These are phyloP conservation scores for Dryadomyces quercus-mongolicae DNA, from an alignment of 2,329 filamentous ascomycete species.

Conservation along the genomic window DNA sequence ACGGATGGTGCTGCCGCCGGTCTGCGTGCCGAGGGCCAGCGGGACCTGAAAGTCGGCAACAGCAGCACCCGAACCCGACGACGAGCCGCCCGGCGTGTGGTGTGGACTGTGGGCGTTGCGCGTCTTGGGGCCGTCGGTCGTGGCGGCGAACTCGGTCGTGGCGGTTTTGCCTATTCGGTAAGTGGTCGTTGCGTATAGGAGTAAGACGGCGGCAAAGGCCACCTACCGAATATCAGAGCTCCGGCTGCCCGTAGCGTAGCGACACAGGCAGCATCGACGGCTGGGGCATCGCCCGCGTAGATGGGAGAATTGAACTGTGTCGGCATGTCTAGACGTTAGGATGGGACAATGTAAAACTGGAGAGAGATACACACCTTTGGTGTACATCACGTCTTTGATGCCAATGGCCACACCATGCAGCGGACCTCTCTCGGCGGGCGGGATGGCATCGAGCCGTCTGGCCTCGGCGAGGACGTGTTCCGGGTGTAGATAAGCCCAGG, in stretches of 20 bases:
- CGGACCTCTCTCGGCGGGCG: slow-evolving; percentile 34
- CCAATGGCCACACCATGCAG: slow-evolving; percentile 46
- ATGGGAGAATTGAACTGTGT: slow-evolving; percentile 43
- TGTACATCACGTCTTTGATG: slow-evolving; percentile 49
- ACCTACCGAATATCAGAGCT: slow-evolving; percentile 41
- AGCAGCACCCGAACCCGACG: slow-evolving; percentile 52
- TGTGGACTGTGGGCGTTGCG: slow-evolving; percentile 40
- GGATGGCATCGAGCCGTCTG: slow-evolving; percentile 34
- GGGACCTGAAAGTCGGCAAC: slow-evolving; percentile 54
- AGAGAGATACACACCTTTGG: slow-evolving; percentile 26
- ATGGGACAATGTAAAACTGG: neutral
- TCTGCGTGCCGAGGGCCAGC: slow-evolving; percentile 52
- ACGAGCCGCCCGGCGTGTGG: slow-evolving; percentile 54
- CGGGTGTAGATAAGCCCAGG: slow-evolving; percentile 36
- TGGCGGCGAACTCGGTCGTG: slow-evolving; percentile 54
- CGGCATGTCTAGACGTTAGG: slow-evolving; percentile 34
- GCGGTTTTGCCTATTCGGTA: slow-evolving; percentile 31
- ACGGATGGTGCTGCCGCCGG: slow-evolving; percentile 50
- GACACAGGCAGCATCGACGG: slow-evolving; percentile 40
- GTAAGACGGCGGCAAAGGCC: too few relatives aligned
- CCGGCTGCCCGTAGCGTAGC: slow-evolving; percentile 40
- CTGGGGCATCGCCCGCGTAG: slow-evolving; percentile 28
- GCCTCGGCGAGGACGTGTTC: slow-evolving; percentile 37
- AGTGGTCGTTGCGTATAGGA: too few relatives aligned
- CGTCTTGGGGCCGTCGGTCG: slow-evolving; percentile 38